phyloP scores from a whole-genome alignment of 345 rosid species.

The Brassica nigra region DNA sequence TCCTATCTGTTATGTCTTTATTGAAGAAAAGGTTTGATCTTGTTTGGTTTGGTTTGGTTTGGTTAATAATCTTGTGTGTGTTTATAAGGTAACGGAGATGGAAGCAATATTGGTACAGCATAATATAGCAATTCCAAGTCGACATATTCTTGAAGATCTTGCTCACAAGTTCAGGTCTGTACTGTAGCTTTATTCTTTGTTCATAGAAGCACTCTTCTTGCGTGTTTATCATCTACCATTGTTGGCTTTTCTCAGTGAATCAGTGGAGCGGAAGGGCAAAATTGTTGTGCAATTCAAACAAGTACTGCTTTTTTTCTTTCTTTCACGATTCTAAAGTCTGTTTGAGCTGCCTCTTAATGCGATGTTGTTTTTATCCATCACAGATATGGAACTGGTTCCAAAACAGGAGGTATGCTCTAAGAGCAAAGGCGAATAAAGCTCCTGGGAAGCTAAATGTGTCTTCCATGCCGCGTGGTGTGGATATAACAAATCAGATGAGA shows the following conservation, averaged over 20 bases:
- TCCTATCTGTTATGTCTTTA: slow-evolving; percentile 6
- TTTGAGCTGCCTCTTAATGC: slow-evolving; percentile 9
- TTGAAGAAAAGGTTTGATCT: slow-evolving; percentile 9
- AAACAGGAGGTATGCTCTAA: slow-evolving; percentile 89
- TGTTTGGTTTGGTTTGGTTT: slow-evolving; percentile 23
- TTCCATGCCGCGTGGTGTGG: slow-evolving; percentile 61
- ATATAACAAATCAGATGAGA: slow-evolving; percentile 57
- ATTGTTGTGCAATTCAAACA: slow-evolving; percentile 90
- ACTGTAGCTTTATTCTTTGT: slow-evolving; percentile 1
- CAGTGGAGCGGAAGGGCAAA: slow-evolving; percentile 81
- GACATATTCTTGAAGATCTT: slow-evolving; percentile 71
- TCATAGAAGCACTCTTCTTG: background rate
- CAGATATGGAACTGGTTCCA: slow-evolving; percentile 99
- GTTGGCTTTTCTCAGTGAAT: slow-evolving; percentile 56
- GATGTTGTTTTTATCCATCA: slow-evolving; percentile 6
- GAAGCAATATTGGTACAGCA: slow-evolving; percentile 83
- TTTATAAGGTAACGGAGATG: slow-evolving; percentile 85
- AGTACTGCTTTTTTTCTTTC: slow-evolving; percentile 46
- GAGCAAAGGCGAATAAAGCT: slow-evolving; percentile 78
- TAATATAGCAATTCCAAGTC: slow-evolving; percentile 71
- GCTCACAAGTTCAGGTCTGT: slow-evolving; percentile 89
- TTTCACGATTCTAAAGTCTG: background rate
- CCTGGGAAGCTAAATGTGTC: slow-evolving; percentile 81
- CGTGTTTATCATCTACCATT: slow-evolving; percentile 17
- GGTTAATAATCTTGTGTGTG: slow-evolving; percentile 24